Conservation (phyloP, 2,329 filamentous ascomycete genomes). For the Pestalotiopsis sp. region DNA sequence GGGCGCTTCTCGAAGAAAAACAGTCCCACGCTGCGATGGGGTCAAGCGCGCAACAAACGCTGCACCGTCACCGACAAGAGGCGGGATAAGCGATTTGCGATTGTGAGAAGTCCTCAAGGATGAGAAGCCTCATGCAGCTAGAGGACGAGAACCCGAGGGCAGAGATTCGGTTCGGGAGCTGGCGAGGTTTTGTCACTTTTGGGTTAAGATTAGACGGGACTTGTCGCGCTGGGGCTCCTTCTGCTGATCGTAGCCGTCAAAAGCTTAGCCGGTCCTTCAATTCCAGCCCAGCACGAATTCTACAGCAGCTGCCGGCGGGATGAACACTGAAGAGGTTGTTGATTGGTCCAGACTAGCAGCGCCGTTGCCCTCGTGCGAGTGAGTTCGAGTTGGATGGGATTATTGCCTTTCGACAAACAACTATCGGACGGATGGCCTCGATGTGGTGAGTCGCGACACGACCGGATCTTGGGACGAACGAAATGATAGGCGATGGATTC, state of each 20-base stretch:
- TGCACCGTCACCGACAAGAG: background rate
- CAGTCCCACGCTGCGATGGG: background rate
- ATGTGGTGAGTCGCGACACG: background rate
- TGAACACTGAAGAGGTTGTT: background rate
- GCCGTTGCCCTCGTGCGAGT: background rate
- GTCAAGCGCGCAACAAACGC: background rate
- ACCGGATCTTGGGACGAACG: background rate
- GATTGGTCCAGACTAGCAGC: background rate
- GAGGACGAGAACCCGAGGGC: background rate
- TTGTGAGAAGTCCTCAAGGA: background rate
- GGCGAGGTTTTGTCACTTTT: slow-evolving; percentile 8
- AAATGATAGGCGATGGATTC: background rate
- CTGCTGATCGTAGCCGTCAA: slow-evolving; percentile 9
- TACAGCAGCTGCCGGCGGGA: background rate
- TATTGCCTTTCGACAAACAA: background rate
- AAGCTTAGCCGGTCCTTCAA: slow-evolving; percentile 7
- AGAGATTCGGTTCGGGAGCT: slow-evolving; percentile 1
- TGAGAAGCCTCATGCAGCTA: slow-evolving; percentile 8
- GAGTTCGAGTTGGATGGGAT: background rate
- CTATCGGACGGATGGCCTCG: background rate
- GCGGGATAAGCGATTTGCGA: background rate
- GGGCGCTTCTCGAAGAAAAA: background rate
- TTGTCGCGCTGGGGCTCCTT: background rate
- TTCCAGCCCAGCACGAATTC: slow-evolving; percentile 1
- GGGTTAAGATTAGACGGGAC: slow-evolving; percentile 13